These are phyloP conservation scores for Phytophthora uliginosa DNA, from an alignment of 352 stramenopile genomes.

Conservation along the genomic window DNA sequence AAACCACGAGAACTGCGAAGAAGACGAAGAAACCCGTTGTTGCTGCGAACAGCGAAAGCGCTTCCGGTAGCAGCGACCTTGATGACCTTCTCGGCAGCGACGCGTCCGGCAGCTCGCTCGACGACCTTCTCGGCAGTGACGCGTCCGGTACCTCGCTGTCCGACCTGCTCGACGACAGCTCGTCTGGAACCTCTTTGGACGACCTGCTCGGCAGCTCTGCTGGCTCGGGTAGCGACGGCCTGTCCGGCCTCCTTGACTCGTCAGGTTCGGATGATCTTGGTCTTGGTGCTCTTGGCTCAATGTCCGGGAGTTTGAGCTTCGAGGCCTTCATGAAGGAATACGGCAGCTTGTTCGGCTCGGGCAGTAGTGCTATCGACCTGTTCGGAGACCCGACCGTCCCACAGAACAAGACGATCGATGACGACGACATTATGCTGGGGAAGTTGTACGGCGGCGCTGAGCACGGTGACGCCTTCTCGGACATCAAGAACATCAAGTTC, in stretches of 20 bases:
- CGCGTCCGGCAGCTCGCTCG: constrained; percentile 6
- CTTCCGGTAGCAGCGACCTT: constrained; percentile 10
- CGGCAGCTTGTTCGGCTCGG: constrained; percentile 26
- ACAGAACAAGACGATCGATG: constrained; percentile 34
- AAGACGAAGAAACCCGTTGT: no score
- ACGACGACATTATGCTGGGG: constrained; percentile 27
- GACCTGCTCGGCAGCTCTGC: constrained; percentile 21
- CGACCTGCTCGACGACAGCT: not conserved
- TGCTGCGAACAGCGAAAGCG: no score
- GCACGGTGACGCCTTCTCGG: constrained; percentile 34
- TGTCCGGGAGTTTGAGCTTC: constrained; percentile 13
- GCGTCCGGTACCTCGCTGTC: not conserved
- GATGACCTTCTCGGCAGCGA: constrained; percentile 12
- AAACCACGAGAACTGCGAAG: no score
- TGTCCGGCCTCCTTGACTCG: constrained; percentile 3
- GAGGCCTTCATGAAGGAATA: constrained; percentile 27
- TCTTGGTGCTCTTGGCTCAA: constrained; percentile 1
- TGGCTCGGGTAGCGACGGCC: constrained; percentile 20
- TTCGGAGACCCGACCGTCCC: constrained; percentile 24
- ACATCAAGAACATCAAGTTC: constrained; percentile 39
- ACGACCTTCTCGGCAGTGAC: constrained; percentile 11
- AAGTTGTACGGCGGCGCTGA: constrained; percentile 27
- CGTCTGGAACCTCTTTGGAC: constrained; percentile 6
- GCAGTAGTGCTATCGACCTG: constrained; percentile 19
- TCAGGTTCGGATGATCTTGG: constrained; percentile 1